Conservation (phyloP, 2,329 filamentous ascomycete genomes). For the Tolypocladium nubicola region DNA sequence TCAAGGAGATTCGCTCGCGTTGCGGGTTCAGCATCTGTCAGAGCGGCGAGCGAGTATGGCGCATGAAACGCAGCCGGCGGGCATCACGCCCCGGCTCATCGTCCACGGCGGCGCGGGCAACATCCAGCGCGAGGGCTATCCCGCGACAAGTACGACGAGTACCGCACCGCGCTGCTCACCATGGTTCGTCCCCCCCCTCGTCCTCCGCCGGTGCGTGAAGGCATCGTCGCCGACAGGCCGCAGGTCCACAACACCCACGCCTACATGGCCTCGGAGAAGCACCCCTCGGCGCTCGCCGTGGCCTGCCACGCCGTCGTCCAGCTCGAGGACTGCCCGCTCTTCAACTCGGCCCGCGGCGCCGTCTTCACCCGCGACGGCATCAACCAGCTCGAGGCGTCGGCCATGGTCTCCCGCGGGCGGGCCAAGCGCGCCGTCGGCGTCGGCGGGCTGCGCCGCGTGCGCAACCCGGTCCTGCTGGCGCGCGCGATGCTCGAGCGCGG, state of each 20-base stretch:
- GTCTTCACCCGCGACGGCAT: conserved; percentile 77
- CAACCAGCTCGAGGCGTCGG: conserved; percentile 76
- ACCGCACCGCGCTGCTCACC: conserved; percentile 47
- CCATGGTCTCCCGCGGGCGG: conserved; percentile 69
- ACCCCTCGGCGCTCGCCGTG: conserved; percentile 55
- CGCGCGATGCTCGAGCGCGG: conserved; percentile 58
- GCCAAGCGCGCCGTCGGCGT: conserved; percentile 71
- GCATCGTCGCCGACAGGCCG: not conserved
- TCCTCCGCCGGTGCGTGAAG: not conserved
- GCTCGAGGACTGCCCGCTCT: conserved; percentile 71
- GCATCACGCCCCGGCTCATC: conserved; percentile 47
- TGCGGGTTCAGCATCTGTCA: not conserved
- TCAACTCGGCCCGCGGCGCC: conserved; percentile 75
- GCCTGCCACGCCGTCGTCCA: conserved; percentile 65
- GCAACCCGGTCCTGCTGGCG: conserved; percentile 70
- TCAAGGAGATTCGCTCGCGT: not conserved
- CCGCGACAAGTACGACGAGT: conserved; percentile 47
- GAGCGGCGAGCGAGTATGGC: conserved; percentile 22
- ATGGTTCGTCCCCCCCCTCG: conserved; percentile 35
- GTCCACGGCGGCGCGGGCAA: conserved; percentile 67
- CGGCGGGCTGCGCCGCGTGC: conserved; percentile 62
- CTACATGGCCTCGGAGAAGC: conserved; percentile 31
- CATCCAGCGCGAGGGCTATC: conserved; percentile 48
- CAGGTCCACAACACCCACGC: conserved; percentile 33
- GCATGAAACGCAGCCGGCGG: conserved; percentile 19